Evolutionary conservation across 345 rosid species (phyloP), one percentile per base, ranked within the genome.

Genomic region (Cardamine occulta): DNA sequence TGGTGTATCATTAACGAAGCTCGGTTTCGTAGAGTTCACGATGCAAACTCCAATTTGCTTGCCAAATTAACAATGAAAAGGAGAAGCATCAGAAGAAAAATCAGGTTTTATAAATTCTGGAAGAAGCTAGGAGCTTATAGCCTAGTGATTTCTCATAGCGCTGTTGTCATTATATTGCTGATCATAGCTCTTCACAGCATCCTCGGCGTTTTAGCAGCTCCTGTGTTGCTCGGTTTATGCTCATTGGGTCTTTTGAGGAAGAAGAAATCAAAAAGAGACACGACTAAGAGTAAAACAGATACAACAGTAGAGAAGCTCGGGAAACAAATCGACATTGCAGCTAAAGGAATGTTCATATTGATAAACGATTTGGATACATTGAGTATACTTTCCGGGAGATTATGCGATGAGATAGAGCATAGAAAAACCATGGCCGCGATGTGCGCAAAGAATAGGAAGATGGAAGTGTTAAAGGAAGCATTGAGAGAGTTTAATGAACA

Each of bases 281-380:
- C 19, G 39, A 34, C 7, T 39, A 44, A 65, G 11, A 60, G 70
- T 13, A 19, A 58, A 57, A 77, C 48, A 1, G 40, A 80, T 62
- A 65, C 81, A 80, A 80, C 56, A 34, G 57, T 74, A 11, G 82
- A 85, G 68, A 85, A 83, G 35, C 78, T 86, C 2, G 70, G 80
- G 19, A 70, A 65, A 8, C 90, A 94, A 82, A 83, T 92, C n/a
- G 94, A 95, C 44, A 65, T 79, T 19, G 95, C 97, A 7, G 96
- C 93, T 1, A 95, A 84, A 83, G 95, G 92, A 69, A 75, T 84
- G 39, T 95, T 81, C 58, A 84, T 90, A 78, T 13, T 89, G 82
- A 79, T 87, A 52, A 90, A 95, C n/a, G 97, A 90, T 78, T 84
- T 95, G 54, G 86, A 88, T 47, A 92, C 97, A 0, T 72, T 92